phyloP scores from a whole-genome alignment of 2,329 filamentous ascomycete genomes.

The Fusarium goolgardi region DNA sequence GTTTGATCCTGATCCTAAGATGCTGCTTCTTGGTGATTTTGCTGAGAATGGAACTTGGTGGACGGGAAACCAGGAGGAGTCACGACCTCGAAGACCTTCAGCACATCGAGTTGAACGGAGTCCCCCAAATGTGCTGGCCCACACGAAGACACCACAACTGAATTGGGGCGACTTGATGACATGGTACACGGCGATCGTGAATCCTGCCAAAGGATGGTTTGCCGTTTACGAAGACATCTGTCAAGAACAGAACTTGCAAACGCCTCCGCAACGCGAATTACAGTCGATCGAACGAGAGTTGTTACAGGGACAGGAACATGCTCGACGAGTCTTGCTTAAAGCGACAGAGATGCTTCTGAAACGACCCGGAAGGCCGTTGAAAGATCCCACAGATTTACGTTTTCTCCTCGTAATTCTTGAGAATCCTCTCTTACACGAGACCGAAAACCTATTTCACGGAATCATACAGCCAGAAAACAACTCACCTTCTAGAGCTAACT shows the following conservation, averaged over 20 bases:
- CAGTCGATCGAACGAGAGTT: constrained; percentile 60
- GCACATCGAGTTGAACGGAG: constrained; percentile 33
- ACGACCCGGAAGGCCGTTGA: constrained; percentile 77
- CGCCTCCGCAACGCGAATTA: constrained; percentile 53
- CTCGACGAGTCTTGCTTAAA: constrained; percentile 78
- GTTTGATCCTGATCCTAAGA: constrained; percentile 76
- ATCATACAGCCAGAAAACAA: constrained; percentile 51
- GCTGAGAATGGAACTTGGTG: constrained; percentile 88
- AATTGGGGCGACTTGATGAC: constrained; percentile 77
- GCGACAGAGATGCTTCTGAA: constrained; percentile 83
- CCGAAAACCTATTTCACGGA: constrained; percentile 56
- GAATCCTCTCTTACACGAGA: constrained; percentile 77
- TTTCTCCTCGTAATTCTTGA: constrained; percentile 82
- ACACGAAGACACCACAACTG: constrained; percentile 69
- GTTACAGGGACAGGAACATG: constrained; percentile 72
- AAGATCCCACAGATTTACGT: constrained; percentile 75
- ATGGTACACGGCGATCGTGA: constrained; percentile 79
- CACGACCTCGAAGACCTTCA: constrained; percentile 32
- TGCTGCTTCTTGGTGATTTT: constrained; percentile 78
- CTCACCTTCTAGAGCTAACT: constrained; percentile 4
- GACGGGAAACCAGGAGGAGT: constrained; percentile 69
- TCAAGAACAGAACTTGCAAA: constrained; percentile 45
- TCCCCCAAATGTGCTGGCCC: constrained; percentile 26
- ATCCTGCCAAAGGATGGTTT: constrained; percentile 75
- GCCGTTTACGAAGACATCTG: constrained; percentile 66